Percentiles rank a stretch among this genome's conserved stretches.
These are phyloP conservation scores for Hypoxylon trugodes DNA, from an alignment of 495 filamentous ascomycete genomes.

Conservation along the genomic window DNA sequence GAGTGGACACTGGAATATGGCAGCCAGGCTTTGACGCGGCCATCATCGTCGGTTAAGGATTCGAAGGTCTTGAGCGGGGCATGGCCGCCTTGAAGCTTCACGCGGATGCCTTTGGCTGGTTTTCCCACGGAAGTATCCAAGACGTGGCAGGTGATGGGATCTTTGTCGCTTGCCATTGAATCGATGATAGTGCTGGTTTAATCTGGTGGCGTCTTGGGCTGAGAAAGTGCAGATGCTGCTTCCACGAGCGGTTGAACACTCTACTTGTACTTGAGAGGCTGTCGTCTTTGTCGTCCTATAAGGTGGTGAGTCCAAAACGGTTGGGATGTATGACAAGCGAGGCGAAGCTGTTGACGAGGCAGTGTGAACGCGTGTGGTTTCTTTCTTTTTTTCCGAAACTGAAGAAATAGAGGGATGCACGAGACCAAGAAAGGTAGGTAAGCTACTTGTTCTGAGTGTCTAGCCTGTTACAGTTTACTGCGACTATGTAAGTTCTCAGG, in stretches of 20 bases:
- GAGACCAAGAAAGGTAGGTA: slow-evolving; percentile 1
- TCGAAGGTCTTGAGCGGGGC: slow-evolving; percentile 66
- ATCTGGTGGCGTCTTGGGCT: not conserved
- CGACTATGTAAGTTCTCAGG: slow-evolving; percentile 2
- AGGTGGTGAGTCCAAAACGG: slow-evolving; percentile 4
- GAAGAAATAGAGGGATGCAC: slow-evolving; percentile 2
- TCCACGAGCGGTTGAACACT: slow-evolving; percentile 14
- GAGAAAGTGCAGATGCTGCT: not conserved
- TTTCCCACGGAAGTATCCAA: slow-evolving; percentile 66
- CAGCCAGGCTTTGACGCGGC: slow-evolving; percentile 82
- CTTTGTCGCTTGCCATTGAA: slow-evolving; percentile 50
- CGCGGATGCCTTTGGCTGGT: slow-evolving; percentile 80
- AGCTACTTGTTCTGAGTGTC: not conserved
- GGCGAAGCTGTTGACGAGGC: slow-evolving; percentile 38
- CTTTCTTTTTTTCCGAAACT: slow-evolving; percentile 17
- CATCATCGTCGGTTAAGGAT: slow-evolving; percentile 83
- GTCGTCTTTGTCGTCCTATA: not conserved
- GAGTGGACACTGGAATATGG: slow-evolving; percentile 56
- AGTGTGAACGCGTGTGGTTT: slow-evolving; percentile 31
- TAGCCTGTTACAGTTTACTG: not conserved
- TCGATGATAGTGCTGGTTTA: not conserved
- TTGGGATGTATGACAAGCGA: slow-evolving; percentile 36
- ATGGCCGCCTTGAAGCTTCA: slow-evolving; percentile 74
- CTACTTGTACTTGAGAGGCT: slow-evolving; percentile 36
- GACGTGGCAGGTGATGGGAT: slow-evolving; percentile 69